These are phyloP conservation scores for Arthrobotrys megalospora DNA, from an alignment of 2,329 filamentous ascomycete species.

Conservation along the genomic window DNA sequence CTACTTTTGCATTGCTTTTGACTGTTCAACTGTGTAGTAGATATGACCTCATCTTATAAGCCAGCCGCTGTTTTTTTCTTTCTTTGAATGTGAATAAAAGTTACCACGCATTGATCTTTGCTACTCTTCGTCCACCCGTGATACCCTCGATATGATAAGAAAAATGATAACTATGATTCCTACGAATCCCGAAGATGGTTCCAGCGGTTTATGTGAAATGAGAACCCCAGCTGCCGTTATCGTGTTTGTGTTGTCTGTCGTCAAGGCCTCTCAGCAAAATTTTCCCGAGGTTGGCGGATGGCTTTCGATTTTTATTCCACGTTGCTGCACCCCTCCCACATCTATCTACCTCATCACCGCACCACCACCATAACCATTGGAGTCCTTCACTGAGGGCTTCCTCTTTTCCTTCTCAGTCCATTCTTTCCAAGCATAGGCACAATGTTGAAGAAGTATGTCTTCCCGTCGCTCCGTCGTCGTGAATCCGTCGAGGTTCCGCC, in stretches of 20 bases:
- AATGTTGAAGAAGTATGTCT: slow-evolving; percentile 76
- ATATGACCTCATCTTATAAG: slow-evolving; percentile 28
- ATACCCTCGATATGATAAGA: neutral
- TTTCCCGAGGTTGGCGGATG: slow-evolving; percentile 65
- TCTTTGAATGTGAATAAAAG: slow-evolving; percentile 20
- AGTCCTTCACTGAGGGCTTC: slow-evolving; percentile 65
- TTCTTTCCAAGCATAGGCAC: slow-evolving; percentile 69
- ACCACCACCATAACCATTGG: slow-evolving; percentile 62
- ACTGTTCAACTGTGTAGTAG: slow-evolving; percentile 23
- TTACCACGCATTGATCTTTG: slow-evolving; percentile 21
- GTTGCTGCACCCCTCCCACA: slow-evolving; percentile 62
- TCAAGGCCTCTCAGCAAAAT: slow-evolving; percentile 67
- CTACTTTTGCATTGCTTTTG: slow-evolving; percentile 13
- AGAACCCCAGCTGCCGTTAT: slow-evolving; percentile 27
- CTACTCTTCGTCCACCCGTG: neutral
- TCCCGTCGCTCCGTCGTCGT: slow-evolving; percentile 18
- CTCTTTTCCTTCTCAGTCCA: slow-evolving; percentile 65
- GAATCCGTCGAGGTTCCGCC: slow-evolving; percentile 10
- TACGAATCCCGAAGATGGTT: neutral
- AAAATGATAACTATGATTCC: neutral
- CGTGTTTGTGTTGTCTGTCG: slow-evolving; percentile 57
- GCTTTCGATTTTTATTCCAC: slow-evolving; percentile 35
- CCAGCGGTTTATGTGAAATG: neutral
- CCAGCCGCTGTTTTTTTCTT: slow-evolving; percentile 7
- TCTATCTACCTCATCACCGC: slow-evolving; percentile 62